A percentile compares a stretch with the other conserved stretches of the same genome.
Conservation (phyloP, 2,329 filamentous ascomycete genomes). For the Beauveria asiatica region DNA sequence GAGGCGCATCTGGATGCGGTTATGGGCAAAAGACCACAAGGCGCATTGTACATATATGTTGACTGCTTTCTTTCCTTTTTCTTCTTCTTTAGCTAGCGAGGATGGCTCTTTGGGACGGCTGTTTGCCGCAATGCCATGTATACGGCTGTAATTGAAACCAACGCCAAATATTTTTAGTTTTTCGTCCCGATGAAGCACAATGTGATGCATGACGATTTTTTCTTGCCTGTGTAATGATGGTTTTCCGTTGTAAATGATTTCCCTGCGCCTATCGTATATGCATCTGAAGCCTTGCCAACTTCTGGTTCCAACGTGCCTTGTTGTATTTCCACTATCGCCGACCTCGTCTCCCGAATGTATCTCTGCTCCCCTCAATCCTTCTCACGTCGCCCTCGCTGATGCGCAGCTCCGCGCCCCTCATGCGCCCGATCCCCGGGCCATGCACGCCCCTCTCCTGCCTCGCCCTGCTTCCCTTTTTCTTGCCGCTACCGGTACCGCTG, state of each 20-base stretch:
- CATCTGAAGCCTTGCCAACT: not conserved
- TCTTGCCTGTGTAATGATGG: not conserved
- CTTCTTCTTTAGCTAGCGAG: not conserved
- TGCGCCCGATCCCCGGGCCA: constrained; percentile 69
- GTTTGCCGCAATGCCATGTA: not conserved
- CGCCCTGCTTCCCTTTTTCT: constrained; percentile 32
- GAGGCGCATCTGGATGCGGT: not conserved
- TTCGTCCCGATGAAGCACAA: not conserved
- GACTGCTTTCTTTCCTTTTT: not conserved
- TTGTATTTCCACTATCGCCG: not conserved
- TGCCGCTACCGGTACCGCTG: constrained; percentile 26
- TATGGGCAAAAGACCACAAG: constrained; percentile 1
- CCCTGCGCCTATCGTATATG: not conserved
- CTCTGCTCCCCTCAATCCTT: constrained; percentile 53
- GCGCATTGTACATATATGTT: constrained; percentile 8
- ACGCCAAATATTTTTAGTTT: not conserved
- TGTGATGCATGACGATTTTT: not conserved
- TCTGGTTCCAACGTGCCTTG: not conserved
- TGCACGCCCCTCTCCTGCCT: constrained; percentile 56
- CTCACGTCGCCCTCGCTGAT: constrained; percentile 70
- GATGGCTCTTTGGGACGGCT: not conserved
- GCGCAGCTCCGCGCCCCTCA: constrained; percentile 69
- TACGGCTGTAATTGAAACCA: constrained; percentile 6
- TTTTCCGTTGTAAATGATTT: too few relatives aligned
- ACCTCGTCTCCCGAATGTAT: constrained; percentile 24